Conservation (phyloP, 768 basidiomycete genomes). For the Porphyrellus cyaneotinctus region DNA sequence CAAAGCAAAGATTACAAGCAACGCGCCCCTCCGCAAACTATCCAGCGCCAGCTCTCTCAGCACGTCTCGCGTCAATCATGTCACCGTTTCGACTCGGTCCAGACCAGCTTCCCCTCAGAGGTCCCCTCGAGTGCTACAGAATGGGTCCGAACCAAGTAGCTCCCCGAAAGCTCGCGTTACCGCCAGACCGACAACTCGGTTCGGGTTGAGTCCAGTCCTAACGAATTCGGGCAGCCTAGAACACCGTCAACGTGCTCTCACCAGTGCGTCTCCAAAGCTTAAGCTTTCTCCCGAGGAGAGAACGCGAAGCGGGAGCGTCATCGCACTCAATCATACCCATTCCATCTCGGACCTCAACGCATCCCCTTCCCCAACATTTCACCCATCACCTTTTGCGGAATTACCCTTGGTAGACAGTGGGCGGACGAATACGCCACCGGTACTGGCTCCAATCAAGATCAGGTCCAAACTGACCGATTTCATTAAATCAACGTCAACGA, state of each 20-base stretch:
- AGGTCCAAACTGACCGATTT: conserved; percentile 59
- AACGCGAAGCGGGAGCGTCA: conserved; percentile 30
- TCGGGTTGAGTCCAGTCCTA: conserved; percentile 6
- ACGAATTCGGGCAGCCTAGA: conserved; percentile 17
- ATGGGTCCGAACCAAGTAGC: conserved; percentile 25
- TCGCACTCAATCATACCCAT: conserved; percentile 23
- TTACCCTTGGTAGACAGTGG: conserved; percentile 6
- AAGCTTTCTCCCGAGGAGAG: conserved; percentile 30
- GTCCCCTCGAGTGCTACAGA: conserved; percentile 34
- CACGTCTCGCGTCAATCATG: conserved; percentile 15
- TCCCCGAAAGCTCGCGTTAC: conserved; percentile 26
- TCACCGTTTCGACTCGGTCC: conserved; percentile 42
- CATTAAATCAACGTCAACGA: conserved; percentile 32
- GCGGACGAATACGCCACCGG: conserved; percentile 16
- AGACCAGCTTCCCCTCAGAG: conserved; percentile 37
- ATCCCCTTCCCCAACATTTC: conserved; percentile 12
- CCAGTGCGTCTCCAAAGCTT: conserved; percentile 21
- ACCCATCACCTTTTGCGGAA: conserved; percentile 17
- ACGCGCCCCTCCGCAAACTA: conserved; percentile 37
- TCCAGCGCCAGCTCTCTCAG: conserved; percentile 22
- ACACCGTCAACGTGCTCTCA: conserved; percentile 31
- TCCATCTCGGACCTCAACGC: conserved; percentile 21
- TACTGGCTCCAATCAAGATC: conserved; percentile 37
- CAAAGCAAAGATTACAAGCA: conserved; percentile 61
- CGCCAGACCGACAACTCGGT: conserved; percentile 31